Conservation (phyloP, 805 yeast species). For the Lipomyces kockii region DNA sequence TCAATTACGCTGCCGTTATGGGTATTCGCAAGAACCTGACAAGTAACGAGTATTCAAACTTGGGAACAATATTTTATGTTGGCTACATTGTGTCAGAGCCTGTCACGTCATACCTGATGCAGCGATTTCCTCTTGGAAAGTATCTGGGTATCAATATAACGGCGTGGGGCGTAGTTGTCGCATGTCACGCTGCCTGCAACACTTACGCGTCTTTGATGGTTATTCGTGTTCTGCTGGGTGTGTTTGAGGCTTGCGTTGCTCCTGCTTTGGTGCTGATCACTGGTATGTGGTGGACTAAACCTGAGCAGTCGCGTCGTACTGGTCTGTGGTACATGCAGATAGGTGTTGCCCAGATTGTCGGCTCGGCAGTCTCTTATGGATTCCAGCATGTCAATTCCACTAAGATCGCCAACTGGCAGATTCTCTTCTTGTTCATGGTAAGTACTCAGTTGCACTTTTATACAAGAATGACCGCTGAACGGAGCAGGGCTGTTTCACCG, state of each 20-base stretch:
- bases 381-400: constrained; percentile 52
- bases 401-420: constrained; percentile 52
- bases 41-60: constrained; percentile 50
- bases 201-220: constrained; percentile 54
- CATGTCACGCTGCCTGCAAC: constrained; percentile 52
- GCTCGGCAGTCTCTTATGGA: constrained; percentile 62
- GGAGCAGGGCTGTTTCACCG: constrained; percentile 57
- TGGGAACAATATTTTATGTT: constrained; percentile 51
- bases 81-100: constrained; percentile 54
- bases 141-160: constrained; percentile 42
- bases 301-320: constrained; percentile 55
- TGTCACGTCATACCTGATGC: constrained; percentile 52
- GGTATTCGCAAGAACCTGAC: constrained; percentile 52
- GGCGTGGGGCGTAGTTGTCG: constrained; percentile 56
- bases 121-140: constrained; percentile 49
- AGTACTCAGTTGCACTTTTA: not conserved
- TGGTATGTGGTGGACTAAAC: constrained; percentile 60
- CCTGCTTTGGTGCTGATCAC: constrained; percentile 60
- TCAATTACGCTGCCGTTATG: constrained; percentile 68
- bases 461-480: not conserved
- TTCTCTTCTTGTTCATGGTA: constrained; percentile 51
- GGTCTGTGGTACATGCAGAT: constrained; percentile 48
- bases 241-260: constrained; percentile 58
- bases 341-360: constrained; percentile 55
- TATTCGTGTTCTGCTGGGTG: constrained; percentile 55